Conservation (phyloP, 495 filamentous ascomycete species). For the Eremomyces bilateralis region DNA sequence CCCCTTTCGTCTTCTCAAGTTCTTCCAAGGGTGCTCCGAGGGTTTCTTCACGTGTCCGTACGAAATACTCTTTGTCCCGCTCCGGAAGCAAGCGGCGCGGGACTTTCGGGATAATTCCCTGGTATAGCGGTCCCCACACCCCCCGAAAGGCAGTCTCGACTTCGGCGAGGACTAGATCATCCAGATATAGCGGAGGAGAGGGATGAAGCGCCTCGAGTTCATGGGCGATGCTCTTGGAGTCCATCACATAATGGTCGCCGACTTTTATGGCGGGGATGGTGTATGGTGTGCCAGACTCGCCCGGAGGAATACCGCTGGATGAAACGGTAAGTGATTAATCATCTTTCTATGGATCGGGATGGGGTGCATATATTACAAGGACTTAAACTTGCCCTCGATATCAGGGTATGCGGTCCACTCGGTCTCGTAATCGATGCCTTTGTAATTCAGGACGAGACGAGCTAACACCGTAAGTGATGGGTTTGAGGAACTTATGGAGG, state of each 20-base stretch:
- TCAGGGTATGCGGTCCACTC: slow-evolving; percentile 47
- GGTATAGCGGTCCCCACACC: slow-evolving; percentile 8
- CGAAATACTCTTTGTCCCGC: slow-evolving; percentile 25
- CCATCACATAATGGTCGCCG: slow-evolving; percentile 33
- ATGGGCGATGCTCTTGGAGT: slow-evolving; percentile 28
- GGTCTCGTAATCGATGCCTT: slow-evolving; percentile 38
- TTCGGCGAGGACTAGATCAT: slow-evolving; percentile 22
- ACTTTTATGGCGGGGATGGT: slow-evolving; percentile 31
- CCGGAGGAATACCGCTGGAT: slow-evolving; percentile 16
- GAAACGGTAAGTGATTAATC: no score
- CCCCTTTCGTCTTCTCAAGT: slow-evolving; percentile 19
- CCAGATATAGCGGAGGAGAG: slow-evolving; percentile 27
- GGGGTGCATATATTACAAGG: slow-evolving; percentile 20
- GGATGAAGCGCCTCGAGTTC: slow-evolving; percentile 31
- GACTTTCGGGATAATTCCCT: slow-evolving; percentile 20
- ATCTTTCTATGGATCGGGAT: slow-evolving; percentile 2
- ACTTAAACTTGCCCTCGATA: slow-evolving; percentile 26
- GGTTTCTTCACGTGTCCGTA: slow-evolving; percentile 17
- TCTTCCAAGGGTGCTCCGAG: slow-evolving; percentile 26
- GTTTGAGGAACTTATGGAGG: no score
- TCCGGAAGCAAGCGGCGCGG: slow-evolving; percentile 20
- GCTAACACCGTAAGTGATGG: no score
- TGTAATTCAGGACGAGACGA: slow-evolving; percentile 37
- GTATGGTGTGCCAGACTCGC: no score
- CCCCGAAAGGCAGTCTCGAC: slow-evolving; percentile 6